Evolutionary conservation across 1,284 basidiomycete species (phyloP).

Genomic region (Phylloboletellus chloephorus): DNA sequence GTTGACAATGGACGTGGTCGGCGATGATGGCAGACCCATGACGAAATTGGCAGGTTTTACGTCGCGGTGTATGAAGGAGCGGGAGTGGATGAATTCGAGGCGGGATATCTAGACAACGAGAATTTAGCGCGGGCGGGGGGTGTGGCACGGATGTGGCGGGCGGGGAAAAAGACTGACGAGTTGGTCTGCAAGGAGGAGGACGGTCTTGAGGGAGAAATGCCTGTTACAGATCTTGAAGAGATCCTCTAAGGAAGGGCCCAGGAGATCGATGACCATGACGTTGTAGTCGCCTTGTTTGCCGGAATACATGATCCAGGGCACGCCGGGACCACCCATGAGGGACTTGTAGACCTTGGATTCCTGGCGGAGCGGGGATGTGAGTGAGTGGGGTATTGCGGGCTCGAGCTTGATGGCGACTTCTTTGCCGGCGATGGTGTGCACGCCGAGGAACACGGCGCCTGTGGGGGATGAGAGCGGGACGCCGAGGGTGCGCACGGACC

Average conservation of each 20-base stretch:
- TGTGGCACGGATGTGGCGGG: slow-evolving; percentile 1
- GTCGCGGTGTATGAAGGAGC: slow-evolving; percentile 82
- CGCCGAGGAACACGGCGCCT: slow-evolving; percentile 92
- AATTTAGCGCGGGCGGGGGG: slow-evolving; percentile 19
- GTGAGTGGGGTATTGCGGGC: slow-evolving; percentile 61
- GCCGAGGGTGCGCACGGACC: slow-evolving; percentile 6
- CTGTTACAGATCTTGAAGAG: slow-evolving; percentile 94
- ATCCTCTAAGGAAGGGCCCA: slow-evolving; percentile 91
- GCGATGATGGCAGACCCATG: slow-evolving; percentile 53
- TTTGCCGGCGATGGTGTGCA: slow-evolving; percentile 93
- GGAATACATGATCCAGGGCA: slow-evolving; percentile 94
- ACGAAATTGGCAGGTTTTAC: slow-evolving; percentile 97
- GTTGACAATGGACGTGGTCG: slow-evolving; percentile 62
- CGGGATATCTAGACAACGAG: slow-evolving; percentile 53
- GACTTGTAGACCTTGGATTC: slow-evolving; percentile 91
- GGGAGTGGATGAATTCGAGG: slow-evolving; percentile 70
- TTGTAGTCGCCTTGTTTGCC: slow-evolving; percentile 95
- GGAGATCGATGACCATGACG: slow-evolving; percentile 93
- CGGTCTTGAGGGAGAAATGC: slow-evolving; percentile 89
- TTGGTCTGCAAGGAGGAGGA: slow-evolving; percentile 88
- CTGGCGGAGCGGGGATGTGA: slow-evolving; percentile 72
- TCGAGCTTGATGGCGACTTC: slow-evolving; percentile 97
- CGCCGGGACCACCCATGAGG: slow-evolving; percentile 87
- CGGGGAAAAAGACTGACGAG: slow-evolving; percentile 50
- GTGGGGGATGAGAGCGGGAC: slow-evolving; percentile 8